Evolutionary conservation across 129 eudicot genomes (phyloP), one percentile per base, ranked within the genome.

Genomic region (Cynara cardunculus): DNA sequence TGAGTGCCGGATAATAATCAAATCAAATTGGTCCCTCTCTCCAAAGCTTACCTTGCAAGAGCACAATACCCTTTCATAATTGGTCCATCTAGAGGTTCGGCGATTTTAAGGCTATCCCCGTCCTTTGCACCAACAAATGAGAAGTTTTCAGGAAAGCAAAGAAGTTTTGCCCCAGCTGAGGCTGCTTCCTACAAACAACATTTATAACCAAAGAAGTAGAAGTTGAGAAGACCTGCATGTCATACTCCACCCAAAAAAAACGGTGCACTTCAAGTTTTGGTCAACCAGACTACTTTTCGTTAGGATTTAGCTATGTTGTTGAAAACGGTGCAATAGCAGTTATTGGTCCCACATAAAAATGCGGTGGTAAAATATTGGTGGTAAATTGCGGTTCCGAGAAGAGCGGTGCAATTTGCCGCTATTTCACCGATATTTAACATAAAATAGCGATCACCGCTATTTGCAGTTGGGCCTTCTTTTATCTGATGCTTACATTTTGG

Each of bases 81-180:
- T 11, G 99, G 96, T 30, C 99, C 99, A 68, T 94, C 97, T 68
- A 94, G 84, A 24, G 88, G 85, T 82, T 92, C 96, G 9, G 97
- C 96, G 27, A 94, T 80, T 83, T 86, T 86, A 69, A 94, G 86
- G 79, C 99, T 94, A n/a, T 94, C 99, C 25, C 96, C 97, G 22
- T 75, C 61, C 74, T 85, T 75, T 64, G 87, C 87, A 30, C 97
- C 99, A 37, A 92, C 89, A 68, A 81, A 94, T 56, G 99, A 92
- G 77, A 94, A 94, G 83, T 91, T 94, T 81, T 94, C 98, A 81
- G 98, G 98, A 78, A 91, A 87, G 68, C 97, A 91, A 72, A 94
- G 83, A 89, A 94, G 82, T 75, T 91, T 88, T 72, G 91, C 99
- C 66, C 99, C 99, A 61, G 92, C 97, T 70, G 91, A 78, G 59